Evolutionary conservation across 2,329 filamentous ascomycete genomes (phyloP).

Genomic region (Rachicladosporium sp.): DNA sequence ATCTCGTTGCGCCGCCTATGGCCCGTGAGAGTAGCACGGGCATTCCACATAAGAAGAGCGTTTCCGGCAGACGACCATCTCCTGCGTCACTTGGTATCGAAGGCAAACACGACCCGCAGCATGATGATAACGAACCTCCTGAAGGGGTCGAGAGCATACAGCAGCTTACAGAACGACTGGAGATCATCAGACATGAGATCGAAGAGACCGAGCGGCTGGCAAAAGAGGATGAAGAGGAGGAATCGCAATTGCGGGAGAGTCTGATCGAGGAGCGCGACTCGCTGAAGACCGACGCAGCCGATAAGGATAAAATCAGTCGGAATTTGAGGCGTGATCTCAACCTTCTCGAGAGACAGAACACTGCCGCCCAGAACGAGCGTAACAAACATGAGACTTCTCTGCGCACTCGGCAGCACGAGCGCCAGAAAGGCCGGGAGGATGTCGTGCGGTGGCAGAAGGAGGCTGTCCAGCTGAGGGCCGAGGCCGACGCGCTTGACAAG

Average conservation of each 20-base stretch:
- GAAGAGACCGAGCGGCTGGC: slow-evolving; percentile 64
- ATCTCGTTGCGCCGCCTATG: slow-evolving; percentile 43
- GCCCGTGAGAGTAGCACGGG: slow-evolving; percentile 53
- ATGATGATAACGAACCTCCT: slow-evolving; percentile 31
- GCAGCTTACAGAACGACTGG: slow-evolving; percentile 69
- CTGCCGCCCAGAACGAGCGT: slow-evolving; percentile 65
- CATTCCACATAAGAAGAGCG: slow-evolving; percentile 48
- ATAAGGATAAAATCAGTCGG: slow-evolving; percentile 82
- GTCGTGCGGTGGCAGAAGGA: slow-evolving; percentile 56
- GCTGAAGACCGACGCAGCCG: slow-evolving; percentile 64
- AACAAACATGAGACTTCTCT: slow-evolving; percentile 63
- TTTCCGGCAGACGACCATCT: slow-evolving; percentile 62
- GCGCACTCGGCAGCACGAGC: slow-evolving; percentile 56
- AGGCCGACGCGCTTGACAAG: slow-evolving; percentile 14
- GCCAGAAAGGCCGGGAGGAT: slow-evolving; percentile 57
- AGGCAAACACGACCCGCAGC: slow-evolving; percentile 26
- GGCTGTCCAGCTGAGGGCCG: slow-evolving; percentile 42
- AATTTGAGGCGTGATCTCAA: slow-evolving; percentile 73
- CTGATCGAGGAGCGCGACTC: slow-evolving; percentile 67
- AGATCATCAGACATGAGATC: slow-evolving; percentile 68
- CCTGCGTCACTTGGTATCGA: slow-evolving; percentile 32
- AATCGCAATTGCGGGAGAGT: slow-evolving; percentile 30
- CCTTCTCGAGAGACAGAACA: slow-evolving; percentile 67
- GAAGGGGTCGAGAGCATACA: slow-evolving; percentile 57
- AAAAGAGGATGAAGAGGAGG: slow-evolving; percentile 45